Percentiles rank a stretch among this genome's conserved stretches.
Evolutionary conservation across 306 rosid genomes (phyloP).

Genomic region (Cucumis hystrix): DNA sequence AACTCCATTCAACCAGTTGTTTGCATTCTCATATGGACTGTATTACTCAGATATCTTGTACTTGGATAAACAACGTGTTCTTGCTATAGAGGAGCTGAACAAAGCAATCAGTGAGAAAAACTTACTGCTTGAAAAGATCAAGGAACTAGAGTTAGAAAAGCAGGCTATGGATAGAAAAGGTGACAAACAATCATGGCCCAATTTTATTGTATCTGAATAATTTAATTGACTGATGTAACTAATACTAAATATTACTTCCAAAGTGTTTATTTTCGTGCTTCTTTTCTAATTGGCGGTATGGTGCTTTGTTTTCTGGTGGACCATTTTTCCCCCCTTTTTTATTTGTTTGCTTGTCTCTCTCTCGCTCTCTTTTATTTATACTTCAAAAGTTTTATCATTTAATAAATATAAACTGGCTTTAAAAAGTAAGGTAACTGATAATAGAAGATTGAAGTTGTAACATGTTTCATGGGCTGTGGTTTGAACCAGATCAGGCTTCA

Average conservation of each 20-base stretch:
- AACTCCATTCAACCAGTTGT: neutral
- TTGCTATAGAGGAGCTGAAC: conserved; percentile 51
- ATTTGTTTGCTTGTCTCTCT: neutral
- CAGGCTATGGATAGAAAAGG: conserved; percentile 32
- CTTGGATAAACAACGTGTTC: conserved; percentile 49
- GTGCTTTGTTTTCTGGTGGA: neutral
- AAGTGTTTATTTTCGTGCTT: neutral
- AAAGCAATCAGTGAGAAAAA: conserved; percentile 37
- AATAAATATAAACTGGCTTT: neutral
- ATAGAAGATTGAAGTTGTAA: conserved; percentile 3
- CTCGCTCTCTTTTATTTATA: neutral
- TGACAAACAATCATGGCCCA: neutral
- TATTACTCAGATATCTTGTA: conserved; percentile 41
- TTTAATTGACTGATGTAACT: neutral
- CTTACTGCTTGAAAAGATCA: conserved; percentile 30
- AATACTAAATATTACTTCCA: neutral
- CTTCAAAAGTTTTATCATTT: neutral
- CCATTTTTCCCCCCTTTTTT: too few relatives aligned
- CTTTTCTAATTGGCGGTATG: neutral
- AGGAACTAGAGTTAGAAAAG: conserved; percentile 46
- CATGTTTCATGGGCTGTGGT: conserved; percentile 15
- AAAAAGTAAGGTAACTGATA: neutral
- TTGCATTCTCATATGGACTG: conserved; percentile 5
- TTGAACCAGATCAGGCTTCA: conserved; percentile 50
- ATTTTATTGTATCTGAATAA: neutral